Percentiles rank a stretch among this genome's conserved stretches.
Conservation (phyloP, 2,329 filamentous ascomycete genomes). For the Akanthomyces uredinophilus region DNA sequence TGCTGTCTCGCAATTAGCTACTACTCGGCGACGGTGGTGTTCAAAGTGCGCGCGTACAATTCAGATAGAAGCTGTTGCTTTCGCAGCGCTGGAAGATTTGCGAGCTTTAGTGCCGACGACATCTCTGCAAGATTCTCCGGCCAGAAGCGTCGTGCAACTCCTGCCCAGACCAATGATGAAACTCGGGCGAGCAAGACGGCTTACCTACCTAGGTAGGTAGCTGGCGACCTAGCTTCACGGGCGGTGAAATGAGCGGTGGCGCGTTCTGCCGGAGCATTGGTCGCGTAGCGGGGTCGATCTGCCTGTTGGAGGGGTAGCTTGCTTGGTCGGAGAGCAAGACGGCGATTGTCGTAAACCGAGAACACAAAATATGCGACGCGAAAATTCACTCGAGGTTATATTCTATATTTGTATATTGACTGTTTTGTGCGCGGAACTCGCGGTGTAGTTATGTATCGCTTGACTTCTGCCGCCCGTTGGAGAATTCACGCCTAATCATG, state of each 20-base stretch:
- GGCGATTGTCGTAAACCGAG: conserved; percentile 12
- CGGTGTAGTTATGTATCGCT: background rate
- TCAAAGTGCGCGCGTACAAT: conserved; percentile 55
- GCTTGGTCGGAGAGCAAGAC: background rate
- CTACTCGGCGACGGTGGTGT: background rate
- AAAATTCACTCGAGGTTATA: background rate
- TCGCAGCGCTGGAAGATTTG: conserved; percentile 52
- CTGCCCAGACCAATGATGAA: background rate
- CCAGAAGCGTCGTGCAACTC: background rate
- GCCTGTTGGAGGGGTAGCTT: conserved; percentile 7
- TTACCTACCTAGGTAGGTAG: background rate
- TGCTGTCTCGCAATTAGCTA: conserved; percentile 43
- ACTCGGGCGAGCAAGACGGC: background rate
- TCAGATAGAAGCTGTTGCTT: conserved; percentile 75
- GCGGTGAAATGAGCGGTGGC: conserved; percentile 1
- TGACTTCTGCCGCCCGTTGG: background rate
- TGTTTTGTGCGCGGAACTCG: background rate
- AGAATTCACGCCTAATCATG: background rate
- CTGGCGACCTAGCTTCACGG: background rate
- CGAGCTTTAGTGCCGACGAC: conserved; percentile 39
- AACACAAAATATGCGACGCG: background rate
- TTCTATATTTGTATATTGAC: background rate
- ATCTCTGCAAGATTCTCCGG: conserved; percentile 28
- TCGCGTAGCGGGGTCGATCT: conserved; percentile 9
- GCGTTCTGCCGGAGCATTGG: conserved; percentile 2